phyloP scores from a whole-genome alignment of 495 filamentous ascomycete genomes.

The Trichoderma reesei region DNA sequence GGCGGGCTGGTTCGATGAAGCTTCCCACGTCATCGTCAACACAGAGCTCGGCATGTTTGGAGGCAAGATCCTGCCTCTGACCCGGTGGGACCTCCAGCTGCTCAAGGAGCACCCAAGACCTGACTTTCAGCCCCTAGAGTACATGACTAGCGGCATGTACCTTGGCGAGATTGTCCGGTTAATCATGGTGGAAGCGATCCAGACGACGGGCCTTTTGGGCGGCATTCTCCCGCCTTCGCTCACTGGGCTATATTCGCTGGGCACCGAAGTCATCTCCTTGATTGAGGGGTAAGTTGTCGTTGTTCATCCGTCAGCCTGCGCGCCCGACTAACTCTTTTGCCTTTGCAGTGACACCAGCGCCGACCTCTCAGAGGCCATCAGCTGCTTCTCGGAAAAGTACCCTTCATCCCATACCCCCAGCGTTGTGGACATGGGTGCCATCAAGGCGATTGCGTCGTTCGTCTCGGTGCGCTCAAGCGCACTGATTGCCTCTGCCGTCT shows the following conservation, averaged over 20 bases:
- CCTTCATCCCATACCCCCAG: conserved; percentile 33
- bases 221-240: conserved; percentile 46
- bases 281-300: conserved; percentile 44
- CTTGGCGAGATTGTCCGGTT: conserved; percentile 72
- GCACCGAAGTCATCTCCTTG: conserved; percentile 49
- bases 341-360: conserved; percentile 27
- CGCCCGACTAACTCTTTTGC: conserved; percentile 14
- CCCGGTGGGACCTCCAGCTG: conserved; percentile 61
- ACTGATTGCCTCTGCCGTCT: conserved; percentile 52
- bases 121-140: conserved; percentile 78
- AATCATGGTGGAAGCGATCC: conserved; percentile 54
- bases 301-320: background rate
- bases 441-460: conserved; percentile 44
- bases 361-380: conserved; percentile 21
- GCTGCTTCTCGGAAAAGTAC: conserved; percentile 33
- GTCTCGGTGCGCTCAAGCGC: conserved; percentile 52
- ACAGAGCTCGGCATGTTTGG: conserved; percentile 81
- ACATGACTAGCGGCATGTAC: conserved; percentile 73
- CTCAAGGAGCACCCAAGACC: conserved; percentile 56
- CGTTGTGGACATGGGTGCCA: conserved; percentile 38
- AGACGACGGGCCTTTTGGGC: conserved; percentile 43
- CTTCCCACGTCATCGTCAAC: conserved; percentile 59
- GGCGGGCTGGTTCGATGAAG: conserved; percentile 45
- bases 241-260: conserved; percentile 45
- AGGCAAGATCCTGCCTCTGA: conserved; percentile 56